A percentile compares a stretch with the other conserved stretches of the same genome.
These are phyloP conservation scores for Solanum appendiculatum DNA, from an alignment of 257 asterid genomes.

Conservation along the genomic window DNA sequence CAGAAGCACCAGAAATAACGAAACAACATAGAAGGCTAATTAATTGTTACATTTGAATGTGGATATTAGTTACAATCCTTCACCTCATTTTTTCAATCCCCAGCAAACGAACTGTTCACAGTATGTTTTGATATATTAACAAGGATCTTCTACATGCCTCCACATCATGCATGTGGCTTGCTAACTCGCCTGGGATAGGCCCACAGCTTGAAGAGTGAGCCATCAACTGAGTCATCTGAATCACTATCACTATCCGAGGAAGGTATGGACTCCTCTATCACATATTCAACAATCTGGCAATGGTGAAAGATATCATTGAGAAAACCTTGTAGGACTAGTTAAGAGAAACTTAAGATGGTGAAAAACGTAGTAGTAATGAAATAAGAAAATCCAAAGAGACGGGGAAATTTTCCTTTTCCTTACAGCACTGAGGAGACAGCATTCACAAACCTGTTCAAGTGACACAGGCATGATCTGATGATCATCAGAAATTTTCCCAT, in stretches of 20 bases:
- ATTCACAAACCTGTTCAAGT: conserved; percentile 34
- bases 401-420: neutral
- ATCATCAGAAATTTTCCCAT: neutral
- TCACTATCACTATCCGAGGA: conserved; percentile 60
- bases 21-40: neutral
- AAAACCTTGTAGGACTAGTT: neutral
- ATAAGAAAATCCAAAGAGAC: neutral
- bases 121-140: neutral
- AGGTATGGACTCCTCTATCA: conserved; percentile 22
- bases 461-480: conserved; percentile 45
- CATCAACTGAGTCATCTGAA: conserved; percentile 43
- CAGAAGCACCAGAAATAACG: neutral
- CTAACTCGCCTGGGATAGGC: conserved; percentile 39
- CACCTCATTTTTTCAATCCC: neutral
- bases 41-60: neutral
- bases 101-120: neutral
- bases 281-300: conserved; percentile 51
- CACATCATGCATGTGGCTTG: neutral
- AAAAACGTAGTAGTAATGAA: neutral
- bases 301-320: neutral
- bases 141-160: neutral
- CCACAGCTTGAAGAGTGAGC: conserved; percentile 36
- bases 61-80: neutral
- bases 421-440: neutral
- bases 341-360: neutral